A percentile compares a stretch with the other conserved stretches of the same genome.
Evolutionary conservation across 2,329 filamentous ascomycete species (phyloP).

Genomic region (Ilyonectria mors-panacis): DNA sequence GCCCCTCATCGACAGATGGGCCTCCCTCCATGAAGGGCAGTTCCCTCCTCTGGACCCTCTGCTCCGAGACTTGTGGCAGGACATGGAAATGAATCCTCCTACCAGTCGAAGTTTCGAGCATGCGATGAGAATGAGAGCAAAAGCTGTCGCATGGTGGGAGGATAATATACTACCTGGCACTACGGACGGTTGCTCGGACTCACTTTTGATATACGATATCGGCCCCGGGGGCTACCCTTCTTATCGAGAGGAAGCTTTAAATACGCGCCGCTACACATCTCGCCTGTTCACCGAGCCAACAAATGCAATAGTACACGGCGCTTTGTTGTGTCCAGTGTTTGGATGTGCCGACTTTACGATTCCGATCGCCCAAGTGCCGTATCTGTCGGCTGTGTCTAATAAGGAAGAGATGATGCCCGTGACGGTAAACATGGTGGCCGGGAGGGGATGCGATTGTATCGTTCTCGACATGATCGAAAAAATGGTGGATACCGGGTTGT

Average conservation of each 20-base stretch:
- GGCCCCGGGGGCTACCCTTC: background rate
- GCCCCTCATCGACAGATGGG: too few relatives aligned
- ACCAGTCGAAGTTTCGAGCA: too few relatives aligned
- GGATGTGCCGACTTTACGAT: constrained; percentile 1
- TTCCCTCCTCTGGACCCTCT: too few relatives aligned
- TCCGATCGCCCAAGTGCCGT: background rate
- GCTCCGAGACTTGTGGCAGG: too few relatives aligned
- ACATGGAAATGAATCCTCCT: too few relatives aligned
- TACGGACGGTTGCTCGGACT: background rate
- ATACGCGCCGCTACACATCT: background rate
- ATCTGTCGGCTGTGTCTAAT: background rate
- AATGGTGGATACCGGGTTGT: background rate
- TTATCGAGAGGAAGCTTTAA: constrained; percentile 1
- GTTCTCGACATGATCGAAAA: constrained; percentile 1
- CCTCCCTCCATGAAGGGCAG: too few relatives aligned
- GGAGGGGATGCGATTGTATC: constrained; percentile 5
- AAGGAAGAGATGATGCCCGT: constrained; percentile 4
- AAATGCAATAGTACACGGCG: too few relatives aligned
- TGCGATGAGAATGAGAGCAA: background rate
- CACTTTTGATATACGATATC: background rate
- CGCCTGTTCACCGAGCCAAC: background rate
- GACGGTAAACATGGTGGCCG: constrained; percentile 4
- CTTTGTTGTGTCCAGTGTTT: background rate
- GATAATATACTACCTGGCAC: too few relatives aligned
- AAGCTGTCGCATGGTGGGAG: too few relatives aligned